Evolutionary conservation across 164 flowering plant genomes (phyloP), one percentile per base, ranked within the genome.

Genomic region (Umbellularia californica): DNA sequence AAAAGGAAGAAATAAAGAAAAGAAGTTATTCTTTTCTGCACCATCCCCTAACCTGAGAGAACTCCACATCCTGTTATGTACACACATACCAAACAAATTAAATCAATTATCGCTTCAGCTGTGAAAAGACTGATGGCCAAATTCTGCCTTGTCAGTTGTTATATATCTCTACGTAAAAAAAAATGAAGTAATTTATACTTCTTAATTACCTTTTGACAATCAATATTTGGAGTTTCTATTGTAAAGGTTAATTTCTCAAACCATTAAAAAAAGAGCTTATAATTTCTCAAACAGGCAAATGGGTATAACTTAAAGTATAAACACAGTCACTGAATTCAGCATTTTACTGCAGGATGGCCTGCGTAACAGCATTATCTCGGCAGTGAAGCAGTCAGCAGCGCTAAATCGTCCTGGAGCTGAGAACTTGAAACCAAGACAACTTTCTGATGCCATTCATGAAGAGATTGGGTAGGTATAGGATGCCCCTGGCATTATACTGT

Each of bases 371-470:
- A 85, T 95, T 72, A 80, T 83, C 58, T 81, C 88, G 10, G 76
- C 80, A 47, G 94, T 90, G 71, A 91, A 86, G 83, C 91, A 92
- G 77, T 92, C 97, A 47, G 84, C 85, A 2, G 87, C 89, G 33
- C 83, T 93, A 68, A 89, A 90, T 83, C 88, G 88, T 67, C 77
- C 85, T 13, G 96, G 93, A 67, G 83, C 88, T 22, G 92, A 90
- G 75, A 90, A 79, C 79, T 79, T 95, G 92, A 92, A 89, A 79
- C 95, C 91, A 23, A 82, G 97, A 58, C 90, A 93, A 72, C 90
- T 95, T 71, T 92, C 90, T 52, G 99, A 93, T 85, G 90, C 94
- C 52, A 92, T 95, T 55, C 86, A 84, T 72, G 87, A 86, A 69
- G 98, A 95, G 73, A 83, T 93, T 75, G 84, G 92, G 99, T 93